Percentiles rank a stretch among this genome's conserved stretches.
These are phyloP conservation scores for Alternaria brassicae DNA, from an alignment of 2,329 filamentous ascomycete genomes.

Conservation along the genomic window DNA sequence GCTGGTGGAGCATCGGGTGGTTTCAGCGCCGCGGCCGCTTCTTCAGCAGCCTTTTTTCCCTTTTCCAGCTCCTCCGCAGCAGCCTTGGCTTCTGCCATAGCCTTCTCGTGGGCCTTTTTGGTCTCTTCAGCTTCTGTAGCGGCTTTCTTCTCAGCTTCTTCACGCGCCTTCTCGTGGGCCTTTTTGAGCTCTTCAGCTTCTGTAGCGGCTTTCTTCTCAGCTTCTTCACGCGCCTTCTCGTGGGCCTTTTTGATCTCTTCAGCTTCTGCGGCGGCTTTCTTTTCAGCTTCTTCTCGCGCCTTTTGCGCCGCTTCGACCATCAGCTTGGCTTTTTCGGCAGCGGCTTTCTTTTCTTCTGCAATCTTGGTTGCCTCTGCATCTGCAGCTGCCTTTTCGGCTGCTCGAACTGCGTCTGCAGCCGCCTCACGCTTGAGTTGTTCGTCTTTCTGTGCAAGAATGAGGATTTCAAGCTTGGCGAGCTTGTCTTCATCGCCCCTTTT, in stretches of 20 bases:
- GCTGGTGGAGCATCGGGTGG: slow-evolving; percentile 59
- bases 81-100: slow-evolving; percentile 53
- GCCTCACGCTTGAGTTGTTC: slow-evolving; percentile 49
- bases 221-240: slow-evolving; percentile 52
- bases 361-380: slow-evolving; percentile 60
- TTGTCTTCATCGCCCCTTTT: slow-evolving; percentile 49
- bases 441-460: slow-evolving; percentile 54
- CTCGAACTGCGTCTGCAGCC: slow-evolving; percentile 39
- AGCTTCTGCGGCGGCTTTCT: slow-evolving; percentile 39
- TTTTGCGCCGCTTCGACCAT: slow-evolving; percentile 42
- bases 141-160: slow-evolving; percentile 44
- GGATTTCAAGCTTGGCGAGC: slow-evolving; percentile 45
- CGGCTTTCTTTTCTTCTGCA: slow-evolving; percentile 55
- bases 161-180: slow-evolving; percentile 55
- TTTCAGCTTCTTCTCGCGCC: slow-evolving; percentile 43
- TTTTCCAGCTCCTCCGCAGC: slow-evolving; percentile 56
- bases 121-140: slow-evolving; percentile 43
- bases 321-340: slow-evolving; percentile 37
- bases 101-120: slow-evolving; percentile 56
- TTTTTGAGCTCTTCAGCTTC: slow-evolving; percentile 49
- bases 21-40: slow-evolving; percentile 51
- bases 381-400: slow-evolving; percentile 57
- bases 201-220: slow-evolving; percentile 40
- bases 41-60: slow-evolving; percentile 57
- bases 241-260: slow-evolving; percentile 48